phyloP scores from a whole-genome alignment of 495 filamentous ascomycete genomes.

The Neurospora pannonica region DNA sequence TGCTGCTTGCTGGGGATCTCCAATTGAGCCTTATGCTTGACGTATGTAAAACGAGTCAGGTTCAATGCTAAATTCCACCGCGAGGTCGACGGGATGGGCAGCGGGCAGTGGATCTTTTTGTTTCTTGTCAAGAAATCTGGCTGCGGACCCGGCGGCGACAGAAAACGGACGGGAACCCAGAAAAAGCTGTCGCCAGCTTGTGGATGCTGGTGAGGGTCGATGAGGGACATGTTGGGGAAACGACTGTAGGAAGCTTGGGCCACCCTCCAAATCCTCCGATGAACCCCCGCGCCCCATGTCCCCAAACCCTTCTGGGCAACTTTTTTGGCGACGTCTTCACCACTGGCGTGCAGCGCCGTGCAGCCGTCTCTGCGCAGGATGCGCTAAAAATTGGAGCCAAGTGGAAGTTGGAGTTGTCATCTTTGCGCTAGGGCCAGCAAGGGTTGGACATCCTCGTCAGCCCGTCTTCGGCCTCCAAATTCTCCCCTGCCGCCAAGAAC shows the following conservation, averaged over 20 bases:
- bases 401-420: neutral
- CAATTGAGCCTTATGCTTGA: neutral
- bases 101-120: neutral
- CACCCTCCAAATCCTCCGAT: neutral
- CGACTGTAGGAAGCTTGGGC: neutral
- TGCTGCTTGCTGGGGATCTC: neutral
- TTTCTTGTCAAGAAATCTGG: neutral
- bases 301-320: neutral
- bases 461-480: neutral
- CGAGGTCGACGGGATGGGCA: neutral
- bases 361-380: neutral
- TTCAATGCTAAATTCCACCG: neutral
- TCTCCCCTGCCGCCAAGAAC: neutral
- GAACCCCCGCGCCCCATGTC: neutral
- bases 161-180: neutral
- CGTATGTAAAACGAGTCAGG: neutral
- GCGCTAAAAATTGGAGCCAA: neutral
- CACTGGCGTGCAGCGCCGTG: neutral
- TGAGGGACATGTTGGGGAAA: conserved; percentile 4
- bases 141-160: neutral
- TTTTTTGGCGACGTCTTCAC: neutral
- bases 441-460: neutral
- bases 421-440: neutral
- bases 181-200: neutral
- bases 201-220: neutral